Evolutionary conservation across 2,329 filamentous ascomycete genomes (phyloP), one percentile per base, ranked within the genome.

Genomic region (Myrmaecium sp.): DNA sequence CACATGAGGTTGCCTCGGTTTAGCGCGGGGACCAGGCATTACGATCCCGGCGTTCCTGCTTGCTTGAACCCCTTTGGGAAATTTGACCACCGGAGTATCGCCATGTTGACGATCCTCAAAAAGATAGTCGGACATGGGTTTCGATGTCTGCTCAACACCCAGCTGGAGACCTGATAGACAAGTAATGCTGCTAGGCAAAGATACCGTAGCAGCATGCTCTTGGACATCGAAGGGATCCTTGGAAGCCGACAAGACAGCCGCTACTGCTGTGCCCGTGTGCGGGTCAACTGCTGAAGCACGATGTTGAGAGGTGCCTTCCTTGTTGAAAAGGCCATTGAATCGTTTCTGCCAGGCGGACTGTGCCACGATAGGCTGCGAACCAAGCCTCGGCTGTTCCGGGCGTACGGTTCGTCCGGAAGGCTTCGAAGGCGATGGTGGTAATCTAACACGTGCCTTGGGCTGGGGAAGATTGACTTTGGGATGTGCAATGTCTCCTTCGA

Each of bases 361-460:
- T 24, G 52, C 44, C 39, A 36, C 39, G 36, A 54, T 44, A 39
- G 46, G 41, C 41, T 49, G 45, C 4, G 54, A 43, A 16, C 49
- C 47, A 27, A 51, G 30, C 36, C 19, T 38, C 26, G 13, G 40
- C 17, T 26, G 25, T 5, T 40, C 30, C 16, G 48, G 51, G 49
- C 57, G 54, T 30, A 42, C 42, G 12, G 60, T 54, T 13, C 57
- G 49, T 20, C 46, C 44, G 25, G 48, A 35, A 14, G 46, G 38
- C 14, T 40, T 39, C 11, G 58, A 54, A 14, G 56, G 45, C 13
- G 58, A 43, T 5, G 79, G 81, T 3, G 81, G 84, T 4, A 95
- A 64, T 44, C 75, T 82, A 8, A 95, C 84, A 14, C 82, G 66
- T 17, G 81, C 80, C 29, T 74, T 64, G 5, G 72, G 69, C 19